These are phyloP conservation scores for Collybia mongolica DNA, from an alignment of 768 basidiomycete genomes.

Conservation along the genomic window DNA sequence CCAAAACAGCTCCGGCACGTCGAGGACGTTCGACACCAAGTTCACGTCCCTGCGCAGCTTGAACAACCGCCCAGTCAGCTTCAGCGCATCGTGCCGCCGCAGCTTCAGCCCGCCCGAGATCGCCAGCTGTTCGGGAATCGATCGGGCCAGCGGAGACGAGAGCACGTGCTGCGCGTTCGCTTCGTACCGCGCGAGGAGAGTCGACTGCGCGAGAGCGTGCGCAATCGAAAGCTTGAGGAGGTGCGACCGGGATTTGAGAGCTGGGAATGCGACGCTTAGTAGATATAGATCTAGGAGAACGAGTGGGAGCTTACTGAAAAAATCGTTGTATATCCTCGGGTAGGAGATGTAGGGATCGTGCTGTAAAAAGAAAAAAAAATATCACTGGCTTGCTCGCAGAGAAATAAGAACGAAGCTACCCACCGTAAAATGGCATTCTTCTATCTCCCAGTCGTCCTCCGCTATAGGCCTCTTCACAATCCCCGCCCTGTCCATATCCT, in stretches of 20 bases:
- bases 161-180: slow-evolving; percentile 73
- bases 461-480: slow-evolving; percentile 58
- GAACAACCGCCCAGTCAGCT: slow-evolving; percentile 83
- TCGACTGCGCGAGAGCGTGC: slow-evolving; percentile 93
- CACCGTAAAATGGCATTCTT: slow-evolving; percentile 89
- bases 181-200: slow-evolving; percentile 87
- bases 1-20: slow-evolving; percentile 95
- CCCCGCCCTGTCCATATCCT: slow-evolving; percentile 76
- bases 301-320: slow-evolving; percentile 72
- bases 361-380: no score
- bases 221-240: slow-evolving; percentile 91
- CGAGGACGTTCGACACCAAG: slow-evolving; percentile 88
- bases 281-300: neutral
- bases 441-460: slow-evolving; percentile 85
- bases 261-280: slow-evolving; percentile 34
- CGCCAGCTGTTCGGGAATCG: slow-evolving; percentile 85
- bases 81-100: slow-evolving; percentile 79
- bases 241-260: slow-evolving; percentile 89
- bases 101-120: slow-evolving; percentile 73
- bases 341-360: slow-evolving; percentile 82
- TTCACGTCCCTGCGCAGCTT: slow-evolving; percentile 88
- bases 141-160: slow-evolving; percentile 70
- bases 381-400: neutral
- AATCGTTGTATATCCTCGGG: slow-evolving; percentile 94
- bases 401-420: slow-evolving; percentile 21